Conservation (phyloP, 495 filamentous ascomycete genomes). For the Melanomma pulvis-pyrius region DNA sequence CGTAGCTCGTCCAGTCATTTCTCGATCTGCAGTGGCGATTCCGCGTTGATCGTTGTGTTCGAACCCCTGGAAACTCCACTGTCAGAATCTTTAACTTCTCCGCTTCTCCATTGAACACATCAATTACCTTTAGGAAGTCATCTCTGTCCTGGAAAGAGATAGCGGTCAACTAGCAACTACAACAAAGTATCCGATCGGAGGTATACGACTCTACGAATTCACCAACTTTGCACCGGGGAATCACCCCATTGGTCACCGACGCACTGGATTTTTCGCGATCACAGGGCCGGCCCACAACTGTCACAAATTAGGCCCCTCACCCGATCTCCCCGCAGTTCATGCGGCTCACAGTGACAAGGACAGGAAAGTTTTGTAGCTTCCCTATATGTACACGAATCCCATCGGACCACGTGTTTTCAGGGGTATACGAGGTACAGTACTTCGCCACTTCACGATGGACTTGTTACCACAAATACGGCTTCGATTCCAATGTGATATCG, state of each 20-base stretch:
- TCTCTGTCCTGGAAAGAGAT: background rate
- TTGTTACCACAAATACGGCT: background rate
- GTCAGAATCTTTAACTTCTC: background rate
- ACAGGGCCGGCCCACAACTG: background rate
- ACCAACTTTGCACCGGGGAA: background rate
- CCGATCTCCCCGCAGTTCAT: background rate
- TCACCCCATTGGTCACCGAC: background rate
- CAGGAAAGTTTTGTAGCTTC: background rate
- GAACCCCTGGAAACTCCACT: background rate
- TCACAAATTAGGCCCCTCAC: background rate
- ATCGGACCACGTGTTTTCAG: background rate
- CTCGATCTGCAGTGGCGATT: background rate
- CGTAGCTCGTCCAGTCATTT: constrained; percentile 18
- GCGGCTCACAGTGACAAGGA: background rate
- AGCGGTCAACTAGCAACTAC: background rate
- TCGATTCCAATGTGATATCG: background rate
- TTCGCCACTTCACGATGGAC: background rate
- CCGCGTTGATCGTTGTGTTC: background rate
- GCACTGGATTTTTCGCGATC: background rate
- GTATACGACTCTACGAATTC: background rate
- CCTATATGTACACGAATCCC: background rate
- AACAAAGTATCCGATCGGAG: background rate
- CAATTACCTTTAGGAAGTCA: background rate
- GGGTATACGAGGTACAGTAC: background rate
- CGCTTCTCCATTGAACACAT: background rate